Evolutionary conservation across 2,329 filamentous ascomycete genomes (phyloP).

Genomic region (Sporothrix pallida): DNA sequence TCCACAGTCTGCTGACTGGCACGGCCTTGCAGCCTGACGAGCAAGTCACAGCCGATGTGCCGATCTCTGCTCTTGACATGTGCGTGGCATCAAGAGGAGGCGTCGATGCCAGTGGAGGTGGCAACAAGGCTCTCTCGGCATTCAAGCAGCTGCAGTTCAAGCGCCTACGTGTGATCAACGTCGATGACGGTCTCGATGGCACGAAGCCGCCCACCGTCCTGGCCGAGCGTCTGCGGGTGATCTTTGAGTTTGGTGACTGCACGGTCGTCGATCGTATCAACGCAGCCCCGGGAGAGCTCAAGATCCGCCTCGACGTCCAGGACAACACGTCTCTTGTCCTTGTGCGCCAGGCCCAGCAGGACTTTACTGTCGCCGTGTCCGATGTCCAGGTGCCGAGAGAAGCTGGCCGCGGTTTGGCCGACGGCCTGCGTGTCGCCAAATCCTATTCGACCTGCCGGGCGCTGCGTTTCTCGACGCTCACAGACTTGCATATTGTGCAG

Average conservation of each 20-base stretch:
- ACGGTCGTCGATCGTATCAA: constrained; percentile 85
- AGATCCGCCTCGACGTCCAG: constrained; percentile 67
- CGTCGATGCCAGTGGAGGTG: constrained; percentile 56
- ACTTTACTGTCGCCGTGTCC: constrained; percentile 76
- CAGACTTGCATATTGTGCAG: constrained; percentile 79
- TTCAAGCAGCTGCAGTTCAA: constrained; percentile 67
- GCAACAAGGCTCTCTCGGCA: constrained; percentile 55
- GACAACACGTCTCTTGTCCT: constrained; percentile 68
- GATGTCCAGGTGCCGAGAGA: constrained; percentile 69
- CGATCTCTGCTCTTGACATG: constrained; percentile 62
- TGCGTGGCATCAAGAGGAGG: constrained; percentile 50
- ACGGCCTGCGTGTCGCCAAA: constrained; percentile 66
- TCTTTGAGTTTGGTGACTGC: constrained; percentile 76
- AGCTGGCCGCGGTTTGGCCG: constrained; percentile 65
- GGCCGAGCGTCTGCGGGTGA: constrained; percentile 75
- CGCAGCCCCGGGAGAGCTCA: constrained; percentile 74
- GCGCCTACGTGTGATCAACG: constrained; percentile 73
- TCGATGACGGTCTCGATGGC: constrained; percentile 67
- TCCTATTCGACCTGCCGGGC: constrained; percentile 70
- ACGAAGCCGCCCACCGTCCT: constrained; percentile 68
- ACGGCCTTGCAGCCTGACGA: constrained; percentile 72
- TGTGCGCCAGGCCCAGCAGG: constrained; percentile 74
- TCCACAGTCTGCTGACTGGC: constrained; percentile 76
- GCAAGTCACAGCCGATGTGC: constrained; percentile 71
- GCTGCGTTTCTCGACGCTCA: constrained; percentile 68